Base-by-base conservation (phyloP, 192 early-diverging fungal species). In the Bifiguratus adelaidae region DNA sequence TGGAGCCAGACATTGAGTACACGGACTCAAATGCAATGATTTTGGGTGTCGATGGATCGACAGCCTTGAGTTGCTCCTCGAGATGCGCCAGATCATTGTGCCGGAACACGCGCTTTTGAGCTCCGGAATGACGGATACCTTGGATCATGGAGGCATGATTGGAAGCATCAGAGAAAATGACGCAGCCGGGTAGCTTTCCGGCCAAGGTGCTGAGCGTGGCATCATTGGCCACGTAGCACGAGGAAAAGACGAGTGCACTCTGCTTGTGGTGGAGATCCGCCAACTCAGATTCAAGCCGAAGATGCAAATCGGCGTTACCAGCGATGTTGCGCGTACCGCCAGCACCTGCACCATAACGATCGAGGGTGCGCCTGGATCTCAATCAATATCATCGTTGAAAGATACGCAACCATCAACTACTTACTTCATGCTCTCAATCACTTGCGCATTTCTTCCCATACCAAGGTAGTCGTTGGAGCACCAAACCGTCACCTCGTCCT, bases 91-190 rank as follows among this genome's bases (percentile, higher is more conserved):
- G 58, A 53, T 97, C 86, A 63, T 97, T 97, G 73, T 94, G 93
- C 36, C 82, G 73, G 73, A 97, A 97, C 19, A 97, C 79, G 48
- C 82, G 77, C 73, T 93, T 92, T 35, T 71, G 61, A 12, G 86
- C 89, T 20, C 82, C 67, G 15, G 93, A 94, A 75, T 97, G 77
- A 51, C 81, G 81, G 56, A 97, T 92, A 51, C 93, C 93, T 71
- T 94, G 91, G 62, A 97, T 97, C 93, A 97, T 97, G 8, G 91
- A 94, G n/a, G 93, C 93, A 52, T 97, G 93, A 71, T 97, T 97
- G 55, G 85, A 76, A 13, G 83, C 64, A 64, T 97, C 93, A 35
- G 91, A 94, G 50, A 97, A 90, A 61, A 97, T 93, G 12, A 93
- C 81, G 63, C 91, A 93, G 21, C 76, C 80, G 37, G 93, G 93